These are phyloP conservation scores for Capsicum baccatum DNA, from an alignment of 257 asterid species.

Conservation along the genomic window DNA sequence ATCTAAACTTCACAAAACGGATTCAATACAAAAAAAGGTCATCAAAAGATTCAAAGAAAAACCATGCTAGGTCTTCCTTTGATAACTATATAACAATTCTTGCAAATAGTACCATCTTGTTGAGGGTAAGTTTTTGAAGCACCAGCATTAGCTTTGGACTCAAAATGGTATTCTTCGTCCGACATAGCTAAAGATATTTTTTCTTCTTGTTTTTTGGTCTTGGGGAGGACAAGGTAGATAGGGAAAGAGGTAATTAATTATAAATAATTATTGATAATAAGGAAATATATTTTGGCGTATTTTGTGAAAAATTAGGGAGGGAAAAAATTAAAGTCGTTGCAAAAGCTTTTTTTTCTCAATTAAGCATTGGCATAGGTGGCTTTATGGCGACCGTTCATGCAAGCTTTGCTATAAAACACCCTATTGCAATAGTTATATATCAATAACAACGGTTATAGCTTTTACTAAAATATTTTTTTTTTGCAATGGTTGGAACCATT, in stretches of 20 bases:
- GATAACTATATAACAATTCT: conserved; percentile 43
- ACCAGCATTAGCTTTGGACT: conserved; percentile 27
- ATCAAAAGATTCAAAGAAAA: too few species aligned
- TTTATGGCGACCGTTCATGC: too few species aligned
- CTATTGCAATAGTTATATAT: too few species aligned
- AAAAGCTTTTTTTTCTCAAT: too few species aligned
- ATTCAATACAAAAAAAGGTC: neutral
- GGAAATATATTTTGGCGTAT: neutral
- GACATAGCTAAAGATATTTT: neutral
- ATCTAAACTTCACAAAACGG: neutral
- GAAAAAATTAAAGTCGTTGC: too few species aligned
- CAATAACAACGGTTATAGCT: too few species aligned
- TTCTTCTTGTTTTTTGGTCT: neutral
- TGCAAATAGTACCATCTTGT: conserved; percentile 47
- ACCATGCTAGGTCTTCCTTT: conserved; percentile 45
- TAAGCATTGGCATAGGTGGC: too few species aligned
- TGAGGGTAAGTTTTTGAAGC: conserved; percentile 40
- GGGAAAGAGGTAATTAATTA: neutral
- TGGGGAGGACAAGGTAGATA: neutral
- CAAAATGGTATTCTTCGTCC: conserved; percentile 29
- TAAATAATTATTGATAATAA: too few species aligned
- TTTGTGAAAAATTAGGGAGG: too few species aligned
- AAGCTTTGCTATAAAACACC: too few species aligned
- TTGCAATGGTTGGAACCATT: too few species aligned
- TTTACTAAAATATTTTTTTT: too few species aligned